Base-by-base conservation (phyloP, 2,329 filamentous ascomycete species). In the Alternaria rosae region DNA sequence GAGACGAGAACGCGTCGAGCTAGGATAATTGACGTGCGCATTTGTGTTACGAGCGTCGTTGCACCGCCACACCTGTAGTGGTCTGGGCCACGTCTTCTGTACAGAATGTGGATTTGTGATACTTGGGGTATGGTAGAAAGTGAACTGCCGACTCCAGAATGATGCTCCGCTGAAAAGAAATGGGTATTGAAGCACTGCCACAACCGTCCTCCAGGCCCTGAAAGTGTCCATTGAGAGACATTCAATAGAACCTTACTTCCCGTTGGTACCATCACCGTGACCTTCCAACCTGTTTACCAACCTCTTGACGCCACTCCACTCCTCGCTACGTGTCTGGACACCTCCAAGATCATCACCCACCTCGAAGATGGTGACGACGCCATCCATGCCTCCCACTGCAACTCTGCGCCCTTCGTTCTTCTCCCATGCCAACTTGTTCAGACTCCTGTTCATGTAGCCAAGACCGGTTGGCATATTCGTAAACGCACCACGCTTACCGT, bases 391-490 rank as follows among this genome's bases (percentile, higher is more conserved):
- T 45, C 95, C 96, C 0, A 93, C 93, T 1, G 94, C 95, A 53
- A 98, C 83, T 54, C 92, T 87, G 79, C 91, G 91, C 51, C 95
- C 96, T 76, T 97, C 94, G 45, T 88, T 90, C 72, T 89, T 89
- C 81, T 99, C 95, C 95, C 95, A 99, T 1, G 93, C 91, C 44
- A 97, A 84, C 82, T 95, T 97, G 80, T 99, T 99, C 73, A 99
- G 81, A 77, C 93, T 97, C 82, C 92, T 91, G 60, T 90, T 92
- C 71, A 94, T 85, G 78, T 92, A 88, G 26, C 88, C 87, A 70
- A 80, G 66, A 60, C 81, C 72, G 68, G 76, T 66, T 59, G 78
- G 80, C 80, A 77, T 71, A 11, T 67, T 69, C 4, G 71, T 70
- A 63, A 78, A 76, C 13, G 73, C 75, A 25, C 76, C 74, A 10